phyloP scores from a whole-genome alignment of 257 asterid species.

The Plantago major region DNA sequence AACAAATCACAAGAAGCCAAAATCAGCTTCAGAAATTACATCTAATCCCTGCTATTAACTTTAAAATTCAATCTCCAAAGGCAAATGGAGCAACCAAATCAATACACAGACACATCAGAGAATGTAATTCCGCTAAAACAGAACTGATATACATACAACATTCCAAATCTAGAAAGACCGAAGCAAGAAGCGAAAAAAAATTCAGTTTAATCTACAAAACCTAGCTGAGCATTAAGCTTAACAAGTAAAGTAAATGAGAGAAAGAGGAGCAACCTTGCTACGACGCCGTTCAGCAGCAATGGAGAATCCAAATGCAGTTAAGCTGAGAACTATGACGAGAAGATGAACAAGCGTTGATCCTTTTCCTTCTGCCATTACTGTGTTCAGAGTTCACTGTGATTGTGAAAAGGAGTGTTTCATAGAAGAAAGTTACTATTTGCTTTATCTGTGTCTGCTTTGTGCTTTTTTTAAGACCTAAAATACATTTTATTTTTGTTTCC shows the following conservation, averaged over 20 bases:
- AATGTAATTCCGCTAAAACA: background rate
- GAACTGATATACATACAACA: background rate
- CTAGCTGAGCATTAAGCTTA: conserved; percentile 2
- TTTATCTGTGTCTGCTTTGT: background rate
- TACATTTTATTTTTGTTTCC: no score
- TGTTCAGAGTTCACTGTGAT: background rate
- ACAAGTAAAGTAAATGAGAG: background rate
- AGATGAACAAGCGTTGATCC: conserved; percentile 89
- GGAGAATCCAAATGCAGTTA: conserved; percentile 81
- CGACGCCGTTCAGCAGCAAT: conserved; percentile 96
- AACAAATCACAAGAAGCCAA: no score
- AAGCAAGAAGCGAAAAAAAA: conserved; percentile 1
- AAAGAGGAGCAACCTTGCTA: conserved; percentile 48
- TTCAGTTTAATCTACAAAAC: conserved; percentile 13
- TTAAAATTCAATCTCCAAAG: no score
- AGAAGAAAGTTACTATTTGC: background rate
- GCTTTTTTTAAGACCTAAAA: no score
- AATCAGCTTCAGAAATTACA: no score
- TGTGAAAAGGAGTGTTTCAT: conserved; percentile 4
- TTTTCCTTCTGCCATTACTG: conserved; percentile 32
- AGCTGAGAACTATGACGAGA: conserved; percentile 62
- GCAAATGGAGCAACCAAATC: no score
- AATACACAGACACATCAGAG: no score
- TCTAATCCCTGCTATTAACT: no score
- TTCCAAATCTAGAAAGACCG: background rate